Percentiles rank a stretch among this genome's conserved stretches.
Evolutionary conservation across 495 filamentous ascomycete genomes (phyloP).

Genomic region (Letharia columbiana): DNA sequence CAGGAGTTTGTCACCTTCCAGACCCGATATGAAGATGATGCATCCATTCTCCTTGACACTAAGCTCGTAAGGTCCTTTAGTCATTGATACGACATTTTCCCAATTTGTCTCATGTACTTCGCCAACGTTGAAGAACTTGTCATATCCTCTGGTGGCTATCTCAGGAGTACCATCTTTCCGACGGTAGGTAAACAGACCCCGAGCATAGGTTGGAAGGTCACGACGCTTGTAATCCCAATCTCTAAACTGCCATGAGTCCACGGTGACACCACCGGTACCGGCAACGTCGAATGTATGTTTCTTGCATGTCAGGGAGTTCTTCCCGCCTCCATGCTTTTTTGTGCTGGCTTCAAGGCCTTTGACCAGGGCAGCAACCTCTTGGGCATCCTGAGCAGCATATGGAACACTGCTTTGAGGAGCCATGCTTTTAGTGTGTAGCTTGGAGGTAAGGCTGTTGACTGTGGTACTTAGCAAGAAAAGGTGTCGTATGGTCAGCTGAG

Average conservation of each 20-base stretch:
- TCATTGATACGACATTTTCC: constrained; percentile 67
- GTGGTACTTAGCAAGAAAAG: constrained; percentile 6
- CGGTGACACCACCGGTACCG: constrained; percentile 49
- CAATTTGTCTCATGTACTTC: constrained; percentile 75
- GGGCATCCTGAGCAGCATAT: constrained; percentile 53
- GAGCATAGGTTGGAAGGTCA: constrained; percentile 79
- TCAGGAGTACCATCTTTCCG: constrained; percentile 53
- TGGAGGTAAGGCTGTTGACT: background rate
- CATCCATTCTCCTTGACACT: constrained; percentile 98
- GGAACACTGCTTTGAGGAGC: constrained; percentile 32
- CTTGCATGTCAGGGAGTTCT: constrained; percentile 55
- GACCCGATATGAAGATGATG: constrained; percentile 92
- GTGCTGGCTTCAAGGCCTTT: constrained; percentile 45
- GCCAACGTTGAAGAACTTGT: constrained; percentile 95
- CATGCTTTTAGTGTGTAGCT: constrained; percentile 8
- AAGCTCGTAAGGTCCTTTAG: constrained; percentile 84
- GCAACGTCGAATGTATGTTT: constrained; percentile 63
- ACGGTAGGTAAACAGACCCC: constrained; percentile 80
- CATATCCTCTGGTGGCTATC: constrained; percentile 83
- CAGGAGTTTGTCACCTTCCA: constrained; percentile 77
- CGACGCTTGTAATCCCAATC: constrained; percentile 91
- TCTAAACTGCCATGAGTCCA: constrained; percentile 87
- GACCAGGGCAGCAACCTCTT: constrained; percentile 52
- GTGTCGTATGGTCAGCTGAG: background rate
- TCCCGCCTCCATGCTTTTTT: constrained; percentile 38